phyloP scores from a whole-genome alignment of 176 grass and related monocot species.

The Cocos nucifera region DNA sequence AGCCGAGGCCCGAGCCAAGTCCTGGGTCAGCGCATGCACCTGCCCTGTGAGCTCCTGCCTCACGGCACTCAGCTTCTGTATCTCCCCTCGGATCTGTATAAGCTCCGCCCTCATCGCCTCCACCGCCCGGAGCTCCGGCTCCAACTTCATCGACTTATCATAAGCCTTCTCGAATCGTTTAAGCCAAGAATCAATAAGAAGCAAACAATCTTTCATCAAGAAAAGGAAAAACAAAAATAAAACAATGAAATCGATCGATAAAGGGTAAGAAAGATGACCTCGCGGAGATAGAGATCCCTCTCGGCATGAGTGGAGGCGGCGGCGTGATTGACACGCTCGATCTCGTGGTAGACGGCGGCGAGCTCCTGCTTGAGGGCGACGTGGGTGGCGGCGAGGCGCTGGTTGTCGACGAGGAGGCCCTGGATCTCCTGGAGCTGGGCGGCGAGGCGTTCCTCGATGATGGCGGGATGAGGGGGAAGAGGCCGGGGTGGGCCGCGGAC shows the following conservation, averaged over 20 bases:
- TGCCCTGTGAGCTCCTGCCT: constrained; percentile 64
- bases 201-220: neutral
- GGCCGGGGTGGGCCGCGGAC: constrained; percentile 14
- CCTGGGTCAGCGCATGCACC: constrained; percentile 52
- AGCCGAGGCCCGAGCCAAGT: constrained; percentile 41
- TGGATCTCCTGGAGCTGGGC: constrained; percentile 78
- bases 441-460: constrained; percentile 77
- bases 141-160: constrained; percentile 63
- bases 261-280: constrained; percentile 28
- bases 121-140: constrained; percentile 32
- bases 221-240: neutral
- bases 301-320: constrained; percentile 49
- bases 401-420: constrained; percentile 64
- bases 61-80: constrained; percentile 47
- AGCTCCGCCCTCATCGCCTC: constrained; percentile 51
- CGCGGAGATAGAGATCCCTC: constrained; percentile 61
- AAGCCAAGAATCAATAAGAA: neutral
- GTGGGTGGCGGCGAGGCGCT: constrained; percentile 89
- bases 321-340: constrained; percentile 36
- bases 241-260: neutral
- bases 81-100: constrained; percentile 42
- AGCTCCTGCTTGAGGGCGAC: constrained; percentile 94
- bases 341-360: constrained; percentile 56
- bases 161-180: constrained; percentile 27
- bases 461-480: constrained; percentile 19